Conservation (phyloP, 768 basidiomycete genomes). For the Russula foetens region DNA sequence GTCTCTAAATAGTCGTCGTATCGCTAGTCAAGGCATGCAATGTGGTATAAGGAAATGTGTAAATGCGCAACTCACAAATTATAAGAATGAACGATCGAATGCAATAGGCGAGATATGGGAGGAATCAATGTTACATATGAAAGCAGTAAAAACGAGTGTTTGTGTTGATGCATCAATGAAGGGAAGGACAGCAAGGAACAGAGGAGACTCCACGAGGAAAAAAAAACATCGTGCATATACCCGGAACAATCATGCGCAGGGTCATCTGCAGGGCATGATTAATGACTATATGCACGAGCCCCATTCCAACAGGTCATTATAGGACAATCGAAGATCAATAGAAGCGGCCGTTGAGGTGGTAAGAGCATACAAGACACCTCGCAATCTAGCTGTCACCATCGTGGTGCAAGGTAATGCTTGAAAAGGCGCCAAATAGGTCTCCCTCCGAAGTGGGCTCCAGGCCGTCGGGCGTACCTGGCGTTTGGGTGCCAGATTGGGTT, state of each 20-base stretch:
- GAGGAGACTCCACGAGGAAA: background rate
- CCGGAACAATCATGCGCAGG: background rate
- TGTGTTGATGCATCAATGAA: background rate
- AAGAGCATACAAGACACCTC: background rate
- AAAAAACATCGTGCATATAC: background rate
- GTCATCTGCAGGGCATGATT: background rate
- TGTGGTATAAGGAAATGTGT: constrained; percentile 19
- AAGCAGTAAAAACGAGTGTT: constrained; percentile 10
- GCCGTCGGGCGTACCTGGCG: constrained; percentile 35
- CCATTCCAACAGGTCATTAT: background rate
- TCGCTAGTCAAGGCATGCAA: constrained; percentile 13
- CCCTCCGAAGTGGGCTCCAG: constrained; percentile 38
- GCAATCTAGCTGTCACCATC: constrained; percentile 48
- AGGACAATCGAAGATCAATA: background rate
- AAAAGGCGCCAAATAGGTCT: constrained; percentile 83
- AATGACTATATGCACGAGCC: background rate
- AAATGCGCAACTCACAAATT: constrained; percentile 17
- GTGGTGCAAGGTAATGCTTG: constrained; percentile 82
- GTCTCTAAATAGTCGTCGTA: constrained; percentile 16
- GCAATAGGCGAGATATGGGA: constrained; percentile 10
- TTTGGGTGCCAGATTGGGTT: constrained; percentile 33
- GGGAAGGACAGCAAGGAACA: background rate
- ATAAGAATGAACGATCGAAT: constrained; percentile 3
- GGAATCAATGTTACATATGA: constrained; percentile 5
- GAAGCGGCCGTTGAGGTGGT: background rate